Base-by-base conservation (phyloP, 78 protist genomes). In the Polysphondylium violaceum region DNA sequence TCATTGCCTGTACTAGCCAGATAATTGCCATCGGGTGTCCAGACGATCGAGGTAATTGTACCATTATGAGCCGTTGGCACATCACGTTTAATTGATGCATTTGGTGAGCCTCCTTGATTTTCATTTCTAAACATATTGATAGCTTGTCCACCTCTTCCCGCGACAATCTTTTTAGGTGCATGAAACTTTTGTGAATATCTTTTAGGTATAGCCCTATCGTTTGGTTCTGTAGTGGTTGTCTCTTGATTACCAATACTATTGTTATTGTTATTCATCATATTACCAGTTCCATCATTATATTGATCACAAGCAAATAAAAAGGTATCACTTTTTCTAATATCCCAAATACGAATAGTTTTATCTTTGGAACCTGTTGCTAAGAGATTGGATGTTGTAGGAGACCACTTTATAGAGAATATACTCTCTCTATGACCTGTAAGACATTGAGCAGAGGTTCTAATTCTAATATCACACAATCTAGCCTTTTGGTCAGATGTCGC, bases 1-100 rank as follows among this genome's bases (percentile, higher is more conserved):
- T 83, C 91, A 4, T n/a, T 73, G 6, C 91, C 91, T 12, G 91
- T 83, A 40, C 79, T 69, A n/a, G 40, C 23, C 1, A 83, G 29
- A 33, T 41, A 27, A 0, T 59, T 23, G 1, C 91, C 91, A 58
- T 83, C 72, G 0, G 51, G 77, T 14, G 79, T 55, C 91, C 91
- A 83, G 12, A 38, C 79, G 19, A 83, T 5, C 0, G 72, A 55
- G 1, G 91, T 83, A 21, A 83, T 74, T 11, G 25, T 53, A 9
- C 91, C 91, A 59, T 83, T 83, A 33, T 83, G 91, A 4, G 91
- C 91, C 21, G 50, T 25, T 25, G 91, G 79, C 31, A 74, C 91
- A 27, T 55, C 91, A 33, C 27, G 44, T 44, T 51, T 67, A 17
- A 74, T 44, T 5, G 79, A 40, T 63, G 40, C 23, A 51, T 83